Evolutionary conservation across 108 stramenopile species (phyloP).

Genomic region (Seminavis robusta): DNA sequence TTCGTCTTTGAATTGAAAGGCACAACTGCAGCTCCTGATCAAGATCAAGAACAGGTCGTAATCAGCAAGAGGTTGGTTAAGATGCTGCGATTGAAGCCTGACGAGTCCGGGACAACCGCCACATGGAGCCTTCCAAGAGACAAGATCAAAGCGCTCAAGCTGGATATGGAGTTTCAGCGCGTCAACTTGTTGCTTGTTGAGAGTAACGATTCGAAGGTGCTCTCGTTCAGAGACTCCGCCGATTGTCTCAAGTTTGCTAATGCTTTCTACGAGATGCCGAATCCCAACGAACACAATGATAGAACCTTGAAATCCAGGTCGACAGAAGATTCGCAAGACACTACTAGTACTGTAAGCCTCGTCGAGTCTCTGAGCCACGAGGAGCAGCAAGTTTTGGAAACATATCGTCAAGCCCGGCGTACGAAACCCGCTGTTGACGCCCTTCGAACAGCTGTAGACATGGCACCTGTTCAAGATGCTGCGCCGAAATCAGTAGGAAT

Average conservation of each 20-base stretch:
- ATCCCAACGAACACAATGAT: neutral
- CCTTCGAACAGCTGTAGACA: neutral
- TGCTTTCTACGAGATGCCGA: conserved; percentile 48
- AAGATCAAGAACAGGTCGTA: conserved; percentile 18
- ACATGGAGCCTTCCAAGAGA: conserved; percentile 52
- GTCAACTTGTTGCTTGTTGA: conserved; percentile 45
- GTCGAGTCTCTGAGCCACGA: conserved; percentile 39
- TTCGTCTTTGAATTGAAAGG: conserved; percentile 2
- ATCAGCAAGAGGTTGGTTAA: conserved; percentile 32
- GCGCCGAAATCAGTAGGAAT: neutral
- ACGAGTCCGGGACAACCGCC: conserved; percentile 33
- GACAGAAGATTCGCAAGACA: neutral
- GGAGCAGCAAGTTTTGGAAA: conserved; percentile 34
- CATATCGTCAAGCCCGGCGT: conserved; percentile 18
- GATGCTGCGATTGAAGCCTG: conserved; percentile 15
- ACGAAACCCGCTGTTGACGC: conserved; percentile 9
- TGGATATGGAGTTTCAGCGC: conserved; percentile 62
- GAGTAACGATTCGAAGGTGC: conserved; percentile 34
- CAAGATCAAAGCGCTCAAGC: conserved; percentile 61
- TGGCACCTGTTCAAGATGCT: neutral
- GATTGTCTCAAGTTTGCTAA: conserved; percentile 72
- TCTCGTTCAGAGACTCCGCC: conserved; percentile 52
- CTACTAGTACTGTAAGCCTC: neutral
- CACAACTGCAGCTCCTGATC: conserved; percentile 7
- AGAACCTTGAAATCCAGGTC: neutral